These are phyloP conservation scores for Lodderomyces orthopsilosis DNA, from an alignment of 1,139 yeast genomes.

Conservation along the genomic window DNA sequence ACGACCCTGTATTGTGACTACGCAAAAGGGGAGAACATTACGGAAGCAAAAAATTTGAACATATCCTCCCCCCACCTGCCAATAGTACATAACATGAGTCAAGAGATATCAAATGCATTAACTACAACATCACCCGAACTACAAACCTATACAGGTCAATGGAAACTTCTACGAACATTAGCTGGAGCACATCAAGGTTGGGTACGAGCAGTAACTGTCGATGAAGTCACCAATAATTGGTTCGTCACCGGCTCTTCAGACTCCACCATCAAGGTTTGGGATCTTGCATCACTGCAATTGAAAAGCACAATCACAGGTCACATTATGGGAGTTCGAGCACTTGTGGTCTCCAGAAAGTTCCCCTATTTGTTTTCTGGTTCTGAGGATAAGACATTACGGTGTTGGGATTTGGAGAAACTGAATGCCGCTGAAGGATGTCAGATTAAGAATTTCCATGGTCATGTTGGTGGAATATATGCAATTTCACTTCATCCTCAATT, in stretches of 20 bases:
- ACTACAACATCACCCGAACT: not conserved
- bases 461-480: slow-evolving; percentile 83
- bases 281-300: slow-evolving; percentile 67
- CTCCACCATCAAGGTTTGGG: slow-evolving; percentile 89
- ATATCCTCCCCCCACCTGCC: no score
- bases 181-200: slow-evolving; percentile 90
- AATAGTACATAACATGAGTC: no score
- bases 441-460: slow-evolving; percentile 90
- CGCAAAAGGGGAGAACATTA: no score
- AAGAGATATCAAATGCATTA: not conserved
- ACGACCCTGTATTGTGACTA: no score
- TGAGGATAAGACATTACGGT: slow-evolving; percentile 90
- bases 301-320: slow-evolving; percentile 86
- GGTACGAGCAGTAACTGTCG: slow-evolving; percentile 78
- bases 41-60: no score
- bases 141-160: slow-evolving; percentile 19
- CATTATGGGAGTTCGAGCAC: slow-evolving; percentile 80
- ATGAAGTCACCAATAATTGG: slow-evolving; percentile 81
- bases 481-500: slow-evolving; percentile 83
- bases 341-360: slow-evolving; percentile 67
- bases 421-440: slow-evolving; percentile 52
- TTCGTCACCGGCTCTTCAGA: slow-evolving; percentile 92
- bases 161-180: slow-evolving; percentile 72
- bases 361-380: slow-evolving; percentile 92
- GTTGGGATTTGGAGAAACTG: slow-evolving; percentile 94